phyloP scores from a whole-genome alignment of 2,329 filamentous ascomycete species.

The Podosphaera aphanis region DNA sequence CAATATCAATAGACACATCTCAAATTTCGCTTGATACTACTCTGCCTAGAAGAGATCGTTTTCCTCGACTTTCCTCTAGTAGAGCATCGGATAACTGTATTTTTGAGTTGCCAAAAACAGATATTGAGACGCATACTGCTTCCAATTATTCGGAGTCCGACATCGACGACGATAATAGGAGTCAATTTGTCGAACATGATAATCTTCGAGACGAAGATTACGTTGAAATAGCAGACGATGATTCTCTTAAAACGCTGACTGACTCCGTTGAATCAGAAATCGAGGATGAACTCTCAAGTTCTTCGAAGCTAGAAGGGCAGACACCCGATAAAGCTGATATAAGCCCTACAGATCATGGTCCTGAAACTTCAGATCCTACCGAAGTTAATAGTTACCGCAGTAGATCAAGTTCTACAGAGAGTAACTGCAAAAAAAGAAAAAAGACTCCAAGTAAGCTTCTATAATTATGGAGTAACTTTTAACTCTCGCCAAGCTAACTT shows the following conservation, averaged over 20 bases:
- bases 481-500: not conserved
- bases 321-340: not conserved
- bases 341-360: not conserved
- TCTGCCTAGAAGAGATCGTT: not conserved
- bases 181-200: not conserved
- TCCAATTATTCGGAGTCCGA: not conserved
- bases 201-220: not conserved
- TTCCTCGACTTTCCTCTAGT: not conserved
- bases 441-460: not conserved
- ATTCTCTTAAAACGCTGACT: not conserved
- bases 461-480: not conserved
- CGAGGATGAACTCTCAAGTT: not conserved
- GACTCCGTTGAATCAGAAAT: not conserved
- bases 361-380: not conserved
- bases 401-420: not conserved
- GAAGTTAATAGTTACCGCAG: not conserved
- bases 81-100: too few relatives aligned
- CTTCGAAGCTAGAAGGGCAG: not conserved
- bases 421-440: not conserved
- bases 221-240: not conserved
- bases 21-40: not conserved
- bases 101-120: not conserved
- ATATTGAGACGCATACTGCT: not conserved
- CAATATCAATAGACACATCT: not conserved
- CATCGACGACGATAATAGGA: not conserved